Evolutionary conservation across 169 alveolate species (phyloP), one percentile per base, ranked within the genome.

Genomic region (Plasmodium gaboni): DNA sequence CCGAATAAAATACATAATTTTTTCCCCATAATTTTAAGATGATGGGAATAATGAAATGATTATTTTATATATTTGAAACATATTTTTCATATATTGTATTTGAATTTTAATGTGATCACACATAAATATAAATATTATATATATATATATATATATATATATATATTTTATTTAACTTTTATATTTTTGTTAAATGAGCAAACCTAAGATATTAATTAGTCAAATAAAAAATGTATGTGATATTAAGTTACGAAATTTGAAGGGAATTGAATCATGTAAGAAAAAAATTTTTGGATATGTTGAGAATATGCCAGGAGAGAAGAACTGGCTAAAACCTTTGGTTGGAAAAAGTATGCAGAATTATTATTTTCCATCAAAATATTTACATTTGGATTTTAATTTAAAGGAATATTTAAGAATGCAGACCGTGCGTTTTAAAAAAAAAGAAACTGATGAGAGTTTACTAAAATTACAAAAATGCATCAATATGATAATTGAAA

Each of bases 301-400:
- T 51, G 48, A 69, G 88, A 94, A 92, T 50, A 51, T 87, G 85
- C 95, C 95, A 28, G 96, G 96, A 0, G 96, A 94, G 48, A 93
- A 94, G 28, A 94, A 94, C 73, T 94, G 95, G 95, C 15, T 93
- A 17, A 94, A 94, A 78, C 96, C 96, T 1, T 74, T 94, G 10
- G 48, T 91, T 44, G 96, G 96, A 3, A 73, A 92, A 50, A 90
- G 92, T 63, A 76, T 93, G 88, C 92, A 67, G 15, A 88, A 94
- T 59, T 94, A 94, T 93, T 94, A 94, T 87, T 94, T 93, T 90
- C 96, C 96, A 8, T 92, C 95, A 57, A 94, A 94, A 83, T 94
- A 94, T 88, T 83, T 94, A 63, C 96, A 92, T 83, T 46, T 91
- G 87, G 96, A 94, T 74, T 94, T 94, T 72, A 94, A 91, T 65